Conservation (phyloP, 2,329 filamentous ascomycete species). For the Pyrenochaeta sp. region DNA sequence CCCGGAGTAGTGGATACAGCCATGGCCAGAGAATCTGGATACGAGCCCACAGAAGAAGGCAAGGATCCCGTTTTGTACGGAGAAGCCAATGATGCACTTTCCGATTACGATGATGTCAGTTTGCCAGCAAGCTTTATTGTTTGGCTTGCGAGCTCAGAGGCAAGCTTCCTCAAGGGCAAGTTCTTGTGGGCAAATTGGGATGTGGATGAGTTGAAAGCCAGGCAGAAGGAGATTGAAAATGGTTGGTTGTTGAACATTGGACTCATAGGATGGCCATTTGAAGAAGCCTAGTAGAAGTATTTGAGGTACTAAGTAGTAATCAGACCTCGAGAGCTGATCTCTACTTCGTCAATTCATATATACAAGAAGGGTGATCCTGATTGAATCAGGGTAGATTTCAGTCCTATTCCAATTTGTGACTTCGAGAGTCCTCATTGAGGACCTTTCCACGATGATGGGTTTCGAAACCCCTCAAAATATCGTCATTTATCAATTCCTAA, state of each 20-base stretch:
- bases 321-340: neutral
- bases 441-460: neutral
- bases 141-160: slow-evolving; percentile 41
- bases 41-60: slow-evolving; percentile 16
- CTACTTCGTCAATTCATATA: slow-evolving; percentile 2
- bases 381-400: neutral
- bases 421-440: neutral
- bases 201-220: slow-evolving; percentile 39
- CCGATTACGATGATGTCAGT: slow-evolving; percentile 7
- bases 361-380: slow-evolving; percentile 1
- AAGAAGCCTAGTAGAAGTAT: neutral
- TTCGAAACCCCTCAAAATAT: neutral
- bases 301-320: no score
- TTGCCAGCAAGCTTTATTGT: slow-evolving; percentile 29
- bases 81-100: neutral
- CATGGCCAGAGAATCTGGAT: slow-evolving; percentile 34
- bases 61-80: slow-evolving; percentile 22
- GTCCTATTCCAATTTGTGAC: neutral
- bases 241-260: slow-evolving; percentile 33
- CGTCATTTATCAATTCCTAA: slow-evolving; percentile 17
- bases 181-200: slow-evolving; percentile 42
- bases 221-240: slow-evolving; percentile 34
- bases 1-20: slow-evolving; percentile 54
- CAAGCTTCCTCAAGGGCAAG: slow-evolving; percentile 26
- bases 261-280: slow-evolving; percentile 27